A percentile compares a stretch with the other conserved stretches of the same genome.
Conservation (phyloP, 2,329 filamentous ascomycete genomes). For the Elsinoe necatrix region DNA sequence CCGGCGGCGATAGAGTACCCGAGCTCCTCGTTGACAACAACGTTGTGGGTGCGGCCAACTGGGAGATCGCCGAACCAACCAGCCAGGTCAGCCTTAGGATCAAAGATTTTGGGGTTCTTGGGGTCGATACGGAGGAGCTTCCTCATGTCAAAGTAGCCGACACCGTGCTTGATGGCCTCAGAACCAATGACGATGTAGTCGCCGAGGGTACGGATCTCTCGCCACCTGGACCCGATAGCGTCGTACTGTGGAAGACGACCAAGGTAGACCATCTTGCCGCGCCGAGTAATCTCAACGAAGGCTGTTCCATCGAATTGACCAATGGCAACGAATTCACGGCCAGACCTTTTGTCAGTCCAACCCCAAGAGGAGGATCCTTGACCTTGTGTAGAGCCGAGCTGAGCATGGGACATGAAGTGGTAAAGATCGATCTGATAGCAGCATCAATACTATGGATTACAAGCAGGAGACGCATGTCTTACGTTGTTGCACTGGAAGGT, state of each 20-base stretch:
- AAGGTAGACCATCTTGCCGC: slow-evolving; percentile 46
- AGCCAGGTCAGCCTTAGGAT: slow-evolving; percentile 36
- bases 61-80: slow-evolving; percentile 36
- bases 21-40: slow-evolving; percentile 45
- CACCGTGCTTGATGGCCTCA: slow-evolving; percentile 45
- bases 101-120: slow-evolving; percentile 34
- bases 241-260: slow-evolving; percentile 45
- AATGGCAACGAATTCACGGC: slow-evolving; percentile 48
- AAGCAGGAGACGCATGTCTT: not conserved
- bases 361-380: slow-evolving; percentile 45
- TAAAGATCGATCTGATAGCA: slow-evolving; percentile 41
- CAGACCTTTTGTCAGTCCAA: slow-evolving; percentile 44
- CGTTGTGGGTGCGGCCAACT: slow-evolving; percentile 44
- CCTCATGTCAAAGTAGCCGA: slow-evolving; percentile 57
- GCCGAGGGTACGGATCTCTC: slow-evolving; percentile 44
- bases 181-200: slow-evolving; percentile 37
- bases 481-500: slow-evolving; percentile 42
- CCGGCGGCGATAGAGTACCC: slow-evolving; percentile 40
- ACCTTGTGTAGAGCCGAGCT: slow-evolving; percentile 41
- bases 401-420: slow-evolving; percentile 47
- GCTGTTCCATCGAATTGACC: slow-evolving; percentile 48
- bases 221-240: slow-evolving; percentile 41
- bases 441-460: not conserved
- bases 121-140: slow-evolving; percentile 44
- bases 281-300: slow-evolving; percentile 45